A percentile compares a stretch with the other conserved stretches of the same genome.
Conservation (phyloP, 78 protist species). For the Cavenderia fasciculata region DNA sequence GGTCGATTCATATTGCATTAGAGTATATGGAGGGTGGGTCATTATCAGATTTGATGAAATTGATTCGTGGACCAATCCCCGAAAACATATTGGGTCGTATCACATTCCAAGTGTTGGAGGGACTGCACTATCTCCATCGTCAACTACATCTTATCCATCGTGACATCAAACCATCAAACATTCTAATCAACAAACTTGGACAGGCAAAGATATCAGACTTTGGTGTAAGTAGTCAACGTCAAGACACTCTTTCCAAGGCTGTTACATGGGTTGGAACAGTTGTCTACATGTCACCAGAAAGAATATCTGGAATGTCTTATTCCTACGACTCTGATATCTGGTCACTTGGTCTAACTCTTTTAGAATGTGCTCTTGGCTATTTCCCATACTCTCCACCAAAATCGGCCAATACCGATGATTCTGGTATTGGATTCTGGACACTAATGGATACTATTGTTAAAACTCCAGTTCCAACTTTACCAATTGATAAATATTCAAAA, state of each 20-base stretch:
- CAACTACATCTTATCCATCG: slow-evolving; percentile 80
- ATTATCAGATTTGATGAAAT: slow-evolving; percentile 26
- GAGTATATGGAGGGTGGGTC: slow-evolving; percentile 85
- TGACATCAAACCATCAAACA: slow-evolving; percentile 88
- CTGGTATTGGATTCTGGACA: slow-evolving; percentile 80
- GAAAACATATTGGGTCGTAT: slow-evolving; percentile 66
- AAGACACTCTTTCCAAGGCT: slow-evolving; percentile 70
- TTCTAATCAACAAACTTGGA: slow-evolving; percentile 71
- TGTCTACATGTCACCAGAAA: slow-evolving; percentile 86
- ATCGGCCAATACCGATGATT: not conserved
- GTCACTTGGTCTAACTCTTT: slow-evolving; percentile 84
- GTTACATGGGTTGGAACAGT: slow-evolving; percentile 92
- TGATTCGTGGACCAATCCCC: slow-evolving; percentile 39
- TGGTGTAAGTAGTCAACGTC: slow-evolving; percentile 87
- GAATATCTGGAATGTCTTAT: slow-evolving; percentile 85
- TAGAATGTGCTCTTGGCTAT: slow-evolving; percentile 84
- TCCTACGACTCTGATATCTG: slow-evolving; percentile 85
- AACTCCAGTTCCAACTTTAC: slow-evolving; percentile 44
- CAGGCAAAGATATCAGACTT: slow-evolving; percentile 89
- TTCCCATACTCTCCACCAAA: slow-evolving; percentile 60
- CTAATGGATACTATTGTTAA: slow-evolving; percentile 80
- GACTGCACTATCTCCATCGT: slow-evolving; percentile 82
- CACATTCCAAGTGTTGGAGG: slow-evolving; percentile 73
- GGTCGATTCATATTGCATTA: slow-evolving; percentile 71
- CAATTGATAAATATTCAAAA: slow-evolving; percentile 31